Conservation (phyloP, 2,329 filamentous ascomycete genomes). For the Alternaria dauci region DNA sequence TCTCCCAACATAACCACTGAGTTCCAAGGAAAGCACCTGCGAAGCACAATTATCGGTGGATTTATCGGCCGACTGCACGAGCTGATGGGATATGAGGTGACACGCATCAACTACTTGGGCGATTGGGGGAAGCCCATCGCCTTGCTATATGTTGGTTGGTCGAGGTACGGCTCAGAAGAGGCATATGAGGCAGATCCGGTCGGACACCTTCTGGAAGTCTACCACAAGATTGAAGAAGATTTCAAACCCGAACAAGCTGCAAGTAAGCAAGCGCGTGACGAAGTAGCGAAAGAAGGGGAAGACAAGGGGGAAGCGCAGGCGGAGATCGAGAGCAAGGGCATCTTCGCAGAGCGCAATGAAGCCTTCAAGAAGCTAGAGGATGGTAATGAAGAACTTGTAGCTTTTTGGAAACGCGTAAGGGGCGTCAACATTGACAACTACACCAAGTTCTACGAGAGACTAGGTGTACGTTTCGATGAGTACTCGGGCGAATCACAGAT, state of each 20-base stretch:
- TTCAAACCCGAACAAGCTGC: constrained; percentile 67
- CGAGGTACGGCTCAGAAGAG: constrained; percentile 71
- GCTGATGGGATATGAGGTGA: constrained; percentile 67
- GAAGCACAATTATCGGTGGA: constrained; percentile 72
- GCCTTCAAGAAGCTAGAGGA: constrained; percentile 79
- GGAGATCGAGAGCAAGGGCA: constrained; percentile 42
- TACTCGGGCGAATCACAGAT: constrained; percentile 80
- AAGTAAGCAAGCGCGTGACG: constrained; percentile 62
- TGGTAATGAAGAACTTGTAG: constrained; percentile 67
- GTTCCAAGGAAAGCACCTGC: constrained; percentile 71
- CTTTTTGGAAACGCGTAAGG: constrained; percentile 71
- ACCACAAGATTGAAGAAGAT: constrained; percentile 69
- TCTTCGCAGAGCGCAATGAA: constrained; percentile 45
- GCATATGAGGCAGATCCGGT: constrained; percentile 70
- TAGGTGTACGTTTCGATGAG: constrained; percentile 76
- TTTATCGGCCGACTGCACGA: constrained; percentile 69
- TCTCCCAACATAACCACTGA: constrained; percentile 79
- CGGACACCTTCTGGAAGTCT: constrained; percentile 75
- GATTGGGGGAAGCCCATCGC: constrained; percentile 73
- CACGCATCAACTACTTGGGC: constrained; percentile 71
- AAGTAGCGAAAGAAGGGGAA: constrained; percentile 62
- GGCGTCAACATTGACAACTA: constrained; percentile 73
- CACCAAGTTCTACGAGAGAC: constrained; percentile 71
- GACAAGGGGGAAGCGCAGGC: constrained; percentile 43
- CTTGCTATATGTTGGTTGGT: constrained; percentile 70